These are phyloP conservation scores for Gaultheria prostrata DNA, from an alignment of 148 eudicot genomes.

Conservation along the genomic window DNA sequence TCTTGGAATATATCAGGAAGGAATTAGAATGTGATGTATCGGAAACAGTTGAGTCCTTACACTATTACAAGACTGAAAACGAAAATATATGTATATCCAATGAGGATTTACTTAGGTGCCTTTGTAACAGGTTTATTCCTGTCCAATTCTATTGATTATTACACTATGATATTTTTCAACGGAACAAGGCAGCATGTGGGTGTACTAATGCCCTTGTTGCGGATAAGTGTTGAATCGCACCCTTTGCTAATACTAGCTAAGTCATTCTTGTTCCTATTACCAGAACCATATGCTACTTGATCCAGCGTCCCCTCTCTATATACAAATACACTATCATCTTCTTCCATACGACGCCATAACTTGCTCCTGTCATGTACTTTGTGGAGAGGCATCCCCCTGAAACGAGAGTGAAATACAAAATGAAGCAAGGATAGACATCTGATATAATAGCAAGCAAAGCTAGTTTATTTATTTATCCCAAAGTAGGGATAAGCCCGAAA, in stretches of 20 bases:
- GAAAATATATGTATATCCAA: background rate
- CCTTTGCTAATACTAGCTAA: background rate
- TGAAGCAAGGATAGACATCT: background rate
- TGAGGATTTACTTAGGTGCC: background rate
- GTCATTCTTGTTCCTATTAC: constrained; percentile 18
- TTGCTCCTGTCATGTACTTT: constrained; percentile 28
- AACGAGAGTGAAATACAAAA: background rate
- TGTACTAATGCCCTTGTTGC: constrained; percentile 25
- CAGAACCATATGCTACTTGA: constrained; percentile 22
- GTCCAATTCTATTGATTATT: background rate
- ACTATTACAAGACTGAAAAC: background rate
- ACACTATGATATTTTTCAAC: constrained; percentile 34
- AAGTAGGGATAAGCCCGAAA: background rate
- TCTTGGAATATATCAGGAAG: background rate
- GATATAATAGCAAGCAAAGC: background rate
- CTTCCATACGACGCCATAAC: constrained; percentile 38
- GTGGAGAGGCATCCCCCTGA: constrained; percentile 52
- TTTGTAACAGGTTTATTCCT: background rate
- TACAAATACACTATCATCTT: constrained; percentile 31
- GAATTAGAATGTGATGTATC: background rate
- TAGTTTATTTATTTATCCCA: background rate
- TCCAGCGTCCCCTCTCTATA: constrained; percentile 52
- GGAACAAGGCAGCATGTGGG: constrained; percentile 26
- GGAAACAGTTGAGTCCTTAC: background rate
- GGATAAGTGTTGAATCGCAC: constrained; percentile 21